Conservation (phyloP, 2,329 filamentous ascomycete species). For the Colletotrichum endophyticum region DNA sequence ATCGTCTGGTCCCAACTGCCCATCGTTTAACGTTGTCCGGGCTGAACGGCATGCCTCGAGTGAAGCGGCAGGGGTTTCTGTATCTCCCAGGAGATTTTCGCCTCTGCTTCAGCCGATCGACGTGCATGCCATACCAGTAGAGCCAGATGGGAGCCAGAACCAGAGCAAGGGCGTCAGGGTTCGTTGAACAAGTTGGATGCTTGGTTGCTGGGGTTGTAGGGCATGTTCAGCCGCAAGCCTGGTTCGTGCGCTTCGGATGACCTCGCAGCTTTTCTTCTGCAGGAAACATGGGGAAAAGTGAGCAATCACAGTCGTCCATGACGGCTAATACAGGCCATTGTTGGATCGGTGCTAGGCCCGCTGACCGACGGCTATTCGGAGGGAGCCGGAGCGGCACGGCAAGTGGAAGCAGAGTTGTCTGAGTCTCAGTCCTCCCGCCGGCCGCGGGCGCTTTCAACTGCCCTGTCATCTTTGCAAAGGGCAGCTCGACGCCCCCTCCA, state of each 20-base stretch:
- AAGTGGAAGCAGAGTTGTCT: background rate
- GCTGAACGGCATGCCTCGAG: background rate
- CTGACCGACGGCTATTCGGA: background rate
- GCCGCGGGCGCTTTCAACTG: slow-evolving; percentile 10
- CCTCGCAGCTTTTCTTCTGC: background rate
- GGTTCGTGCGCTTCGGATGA: background rate
- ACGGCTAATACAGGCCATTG: background rate
- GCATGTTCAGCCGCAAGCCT: slow-evolving; percentile 6
- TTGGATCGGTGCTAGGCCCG: background rate
- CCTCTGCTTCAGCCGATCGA: background rate
- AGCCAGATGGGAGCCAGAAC: background rate
- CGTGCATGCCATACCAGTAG: background rate
- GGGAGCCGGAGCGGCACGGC: background rate
- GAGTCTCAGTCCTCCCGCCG: background rate
- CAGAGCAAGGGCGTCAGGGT: background rate
- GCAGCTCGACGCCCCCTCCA: slow-evolving; percentile 1
- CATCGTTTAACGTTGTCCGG: background rate
- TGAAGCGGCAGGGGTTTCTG: background rate
- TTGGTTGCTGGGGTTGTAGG: background rate
- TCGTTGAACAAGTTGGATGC: background rate
- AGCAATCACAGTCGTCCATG: background rate
- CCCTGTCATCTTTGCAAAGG: background rate
- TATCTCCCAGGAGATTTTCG: background rate
- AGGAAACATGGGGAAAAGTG: background rate
- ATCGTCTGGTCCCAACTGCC: background rate